Percentiles rank a stretch among this genome's conserved stretches.
These are phyloP conservation scores for Pseudogymnoascus sp. DNA, from an alignment of 2,329 filamentous ascomycete genomes.

Conservation along the genomic window DNA sequence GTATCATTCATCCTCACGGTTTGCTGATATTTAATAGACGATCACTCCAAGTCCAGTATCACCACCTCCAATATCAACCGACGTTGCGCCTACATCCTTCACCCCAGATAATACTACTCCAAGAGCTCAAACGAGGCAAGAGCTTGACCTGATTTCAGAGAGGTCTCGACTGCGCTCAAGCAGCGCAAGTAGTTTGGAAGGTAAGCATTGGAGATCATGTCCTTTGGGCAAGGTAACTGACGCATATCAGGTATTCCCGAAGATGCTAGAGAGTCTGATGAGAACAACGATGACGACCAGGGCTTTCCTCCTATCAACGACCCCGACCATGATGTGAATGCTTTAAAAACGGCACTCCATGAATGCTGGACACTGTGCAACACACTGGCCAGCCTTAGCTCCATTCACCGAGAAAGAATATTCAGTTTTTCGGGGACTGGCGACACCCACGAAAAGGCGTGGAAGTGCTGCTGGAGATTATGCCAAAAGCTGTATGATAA, in stretches of 20 bases:
- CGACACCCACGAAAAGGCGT: constrained; percentile 77
- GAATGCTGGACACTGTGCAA: constrained; percentile 96
- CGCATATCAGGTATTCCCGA: constrained; percentile 31
- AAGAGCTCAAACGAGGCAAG: constrained; percentile 72
- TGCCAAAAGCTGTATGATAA: constrained; percentile 85
- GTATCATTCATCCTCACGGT: not conserved
- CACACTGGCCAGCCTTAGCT: constrained; percentile 76
- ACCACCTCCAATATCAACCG: constrained; percentile 66
- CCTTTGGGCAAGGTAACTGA: constrained; percentile 20
- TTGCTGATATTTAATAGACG: constrained; percentile 16
- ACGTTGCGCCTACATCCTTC: constrained; percentile 59
- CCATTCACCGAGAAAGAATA: constrained; percentile 70
- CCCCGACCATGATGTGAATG: constrained; percentile 54
- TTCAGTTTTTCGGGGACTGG: constrained; percentile 65
- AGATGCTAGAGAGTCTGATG: constrained; percentile 39
- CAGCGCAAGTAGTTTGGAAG: constrained; percentile 68
- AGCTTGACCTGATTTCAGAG: constrained; percentile 53
- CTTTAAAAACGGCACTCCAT: constrained; percentile 67
- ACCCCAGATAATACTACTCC: constrained; percentile 67
- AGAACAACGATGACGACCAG: constrained; percentile 43
- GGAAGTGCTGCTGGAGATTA: constrained; percentile 89
- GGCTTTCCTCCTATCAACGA: not conserved
- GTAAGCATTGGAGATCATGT: constrained; percentile 39
- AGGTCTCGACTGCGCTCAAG: constrained; percentile 52
- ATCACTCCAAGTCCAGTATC: constrained; percentile 32